phyloP scores from a whole-genome alignment of 257 asterid species.

The Solanum neorickii region DNA sequence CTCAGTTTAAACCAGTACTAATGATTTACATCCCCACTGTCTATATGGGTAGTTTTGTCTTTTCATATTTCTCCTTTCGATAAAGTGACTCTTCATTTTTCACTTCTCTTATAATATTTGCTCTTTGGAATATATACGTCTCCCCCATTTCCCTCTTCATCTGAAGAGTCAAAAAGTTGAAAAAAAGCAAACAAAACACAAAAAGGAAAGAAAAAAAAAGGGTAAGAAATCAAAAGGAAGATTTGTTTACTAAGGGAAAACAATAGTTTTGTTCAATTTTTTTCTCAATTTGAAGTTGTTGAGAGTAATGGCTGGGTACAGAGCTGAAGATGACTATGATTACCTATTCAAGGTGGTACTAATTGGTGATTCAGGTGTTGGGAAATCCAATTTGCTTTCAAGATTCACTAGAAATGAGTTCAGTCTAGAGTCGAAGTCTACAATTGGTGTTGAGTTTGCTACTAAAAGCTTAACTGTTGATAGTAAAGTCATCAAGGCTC shows the following conservation, averaged over 20 bases:
- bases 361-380: slow-evolving; percentile 87
- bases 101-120: not conserved
- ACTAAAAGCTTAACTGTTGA: slow-evolving; percentile 78
- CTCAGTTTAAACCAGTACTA: not conserved
- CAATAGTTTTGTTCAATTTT: not conserved
- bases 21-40: not conserved
- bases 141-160: not conserved
- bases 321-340: slow-evolving; percentile 86
- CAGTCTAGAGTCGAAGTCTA: slow-evolving; percentile 79
- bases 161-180: not conserved
- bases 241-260: not conserved
- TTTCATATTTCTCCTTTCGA: not conserved
- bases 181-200: not conserved
- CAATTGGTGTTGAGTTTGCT: slow-evolving; percentile 89
- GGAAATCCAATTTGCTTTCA: slow-evolving; percentile 77
- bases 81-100: not conserved
- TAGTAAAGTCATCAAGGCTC: slow-evolving; percentile 74
- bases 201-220: not conserved
- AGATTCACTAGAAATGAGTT: slow-evolving; percentile 84
- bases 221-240: not conserved
- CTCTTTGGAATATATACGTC: not conserved
- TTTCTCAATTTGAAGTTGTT: not conserved
- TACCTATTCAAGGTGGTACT: slow-evolving; percentile 76
- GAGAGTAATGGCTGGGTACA: slow-evolving; percentile 53
- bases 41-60: not conserved